phyloP scores from a whole-genome alignment of 192 early-diverging fungal species.

The Nowakowskiella sp. region DNA sequence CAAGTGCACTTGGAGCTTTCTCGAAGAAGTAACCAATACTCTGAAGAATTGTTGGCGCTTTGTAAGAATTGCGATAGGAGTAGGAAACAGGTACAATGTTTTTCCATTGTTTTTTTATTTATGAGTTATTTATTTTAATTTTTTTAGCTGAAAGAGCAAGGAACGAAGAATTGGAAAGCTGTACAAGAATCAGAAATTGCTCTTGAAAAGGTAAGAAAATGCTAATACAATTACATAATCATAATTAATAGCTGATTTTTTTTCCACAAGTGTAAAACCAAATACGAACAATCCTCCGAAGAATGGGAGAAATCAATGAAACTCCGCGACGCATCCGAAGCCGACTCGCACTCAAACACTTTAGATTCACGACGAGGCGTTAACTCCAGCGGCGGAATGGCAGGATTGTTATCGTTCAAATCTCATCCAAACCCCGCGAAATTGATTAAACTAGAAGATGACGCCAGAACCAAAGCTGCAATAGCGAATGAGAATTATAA shows the following conservation, averaged over 20 bases:
- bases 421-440: conserved; percentile 4
- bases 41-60: conserved; percentile 68
- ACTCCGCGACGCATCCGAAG: conserved; percentile 8
- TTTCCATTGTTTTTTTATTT: not conserved
- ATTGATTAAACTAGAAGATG: conserved; percentile 62
- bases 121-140: not conserved
- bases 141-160: conserved; percentile 69
- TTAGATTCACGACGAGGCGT: not conserved
- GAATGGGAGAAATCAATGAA: conserved; percentile 74
- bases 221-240: not conserved
- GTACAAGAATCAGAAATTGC: conserved; percentile 67
- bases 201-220: conserved; percentile 67
- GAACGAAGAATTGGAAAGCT: conserved; percentile 61
- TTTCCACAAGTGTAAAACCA: conserved; percentile 50
- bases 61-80: conserved; percentile 71
- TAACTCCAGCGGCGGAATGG: conserved; percentile 10
- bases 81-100: conserved; percentile 57
- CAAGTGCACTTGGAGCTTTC: conserved; percentile 74
- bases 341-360: not conserved
- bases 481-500: conserved; percentile 78
- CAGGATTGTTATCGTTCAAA: conserved; percentile 7
- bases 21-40: conserved; percentile 56
- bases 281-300: conserved; percentile 70
- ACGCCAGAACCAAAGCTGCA: conserved; percentile 75
- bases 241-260: conserved; percentile 1